Evolutionary conservation across 257 asterid genomes (phyloP).

Genomic region (Jacaranda mimosifolia): DNA sequence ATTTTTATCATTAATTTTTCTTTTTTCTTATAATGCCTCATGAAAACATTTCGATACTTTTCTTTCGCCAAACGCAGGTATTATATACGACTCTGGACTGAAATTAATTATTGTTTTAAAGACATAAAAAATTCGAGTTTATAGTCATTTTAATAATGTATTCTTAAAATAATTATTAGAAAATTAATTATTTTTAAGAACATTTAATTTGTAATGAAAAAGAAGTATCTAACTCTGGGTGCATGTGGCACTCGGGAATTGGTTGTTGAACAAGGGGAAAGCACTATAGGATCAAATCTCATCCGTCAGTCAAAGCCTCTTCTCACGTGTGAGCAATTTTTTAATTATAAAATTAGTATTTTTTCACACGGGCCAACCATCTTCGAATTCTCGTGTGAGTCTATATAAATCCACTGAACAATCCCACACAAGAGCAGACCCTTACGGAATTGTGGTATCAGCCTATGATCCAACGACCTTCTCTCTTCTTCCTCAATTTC

Average conservation of each 20-base stretch:
- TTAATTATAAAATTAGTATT: neutral
- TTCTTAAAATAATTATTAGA: no score
- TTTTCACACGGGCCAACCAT: conserved; percentile 16
- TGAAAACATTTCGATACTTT: no score
- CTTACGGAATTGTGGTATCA: neutral
- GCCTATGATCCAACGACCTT: neutral
- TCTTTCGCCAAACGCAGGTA: no score
- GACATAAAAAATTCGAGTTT: no score
- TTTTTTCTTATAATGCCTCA: no score
- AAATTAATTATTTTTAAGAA: no score
- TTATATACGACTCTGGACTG: no score
- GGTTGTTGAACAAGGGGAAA: conserved; percentile 13
- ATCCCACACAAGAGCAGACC: neutral
- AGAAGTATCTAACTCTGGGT: neutral
- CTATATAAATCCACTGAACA: conserved; percentile 8
- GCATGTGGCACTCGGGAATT: neutral
- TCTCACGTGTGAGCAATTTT: conserved; percentile 14
- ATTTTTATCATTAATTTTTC: no score
- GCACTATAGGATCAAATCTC: conserved; percentile 11
- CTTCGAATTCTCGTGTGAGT: neutral
- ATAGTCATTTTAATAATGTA: no score
- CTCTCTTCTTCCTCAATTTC: neutral
- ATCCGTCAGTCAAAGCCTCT: conserved; percentile 44
- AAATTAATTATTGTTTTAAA: no score
- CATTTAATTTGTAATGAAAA: no score